These are phyloP conservation scores for Jatropha multifida DNA, from an alignment of 441 rosid species.

Conservation along the genomic window DNA sequence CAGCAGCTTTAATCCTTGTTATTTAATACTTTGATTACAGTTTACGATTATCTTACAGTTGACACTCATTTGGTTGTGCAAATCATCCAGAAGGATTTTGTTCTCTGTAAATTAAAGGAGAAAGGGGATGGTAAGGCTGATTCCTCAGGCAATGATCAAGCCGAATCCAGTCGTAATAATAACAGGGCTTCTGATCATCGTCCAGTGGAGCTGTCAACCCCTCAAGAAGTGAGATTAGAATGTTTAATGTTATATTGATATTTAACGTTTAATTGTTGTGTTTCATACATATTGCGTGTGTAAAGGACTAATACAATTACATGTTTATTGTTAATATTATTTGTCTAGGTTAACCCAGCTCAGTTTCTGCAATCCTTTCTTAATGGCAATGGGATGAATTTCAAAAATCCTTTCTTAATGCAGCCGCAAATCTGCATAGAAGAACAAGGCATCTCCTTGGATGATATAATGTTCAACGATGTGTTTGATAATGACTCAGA, in stretches of 20 bases:
- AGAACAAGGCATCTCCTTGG: slow-evolving; percentile 5
- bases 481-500: not conserved
- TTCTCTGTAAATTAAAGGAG: slow-evolving; percentile 30
- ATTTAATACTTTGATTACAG: not conserved
- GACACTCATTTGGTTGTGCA: not conserved
- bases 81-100: slow-evolving; percentile 13
- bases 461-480: not conserved
- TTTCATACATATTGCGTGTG: too few species aligned
- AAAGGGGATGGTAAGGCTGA: slow-evolving; percentile 18
- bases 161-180: slow-evolving; percentile 6
- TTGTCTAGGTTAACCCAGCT: not conserved
- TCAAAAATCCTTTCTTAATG: not conserved
- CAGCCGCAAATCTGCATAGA: slow-evolving; percentile 6
- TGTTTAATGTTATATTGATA: not conserved
- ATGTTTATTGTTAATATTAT: not conserved
- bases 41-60: not conserved
- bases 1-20: too few species aligned
- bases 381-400: too few species aligned
- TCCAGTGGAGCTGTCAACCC: not conserved
- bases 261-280: too few species aligned
- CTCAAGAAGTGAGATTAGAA: slow-evolving; percentile 11
- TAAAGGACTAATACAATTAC: too few species aligned
- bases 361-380: not conserved
- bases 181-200: not conserved
- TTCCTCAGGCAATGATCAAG: slow-evolving; percentile 5